Evolutionary conservation across 352 stramenopile species (phyloP).

Genomic region (Thalassiosira pacifica): DNA sequence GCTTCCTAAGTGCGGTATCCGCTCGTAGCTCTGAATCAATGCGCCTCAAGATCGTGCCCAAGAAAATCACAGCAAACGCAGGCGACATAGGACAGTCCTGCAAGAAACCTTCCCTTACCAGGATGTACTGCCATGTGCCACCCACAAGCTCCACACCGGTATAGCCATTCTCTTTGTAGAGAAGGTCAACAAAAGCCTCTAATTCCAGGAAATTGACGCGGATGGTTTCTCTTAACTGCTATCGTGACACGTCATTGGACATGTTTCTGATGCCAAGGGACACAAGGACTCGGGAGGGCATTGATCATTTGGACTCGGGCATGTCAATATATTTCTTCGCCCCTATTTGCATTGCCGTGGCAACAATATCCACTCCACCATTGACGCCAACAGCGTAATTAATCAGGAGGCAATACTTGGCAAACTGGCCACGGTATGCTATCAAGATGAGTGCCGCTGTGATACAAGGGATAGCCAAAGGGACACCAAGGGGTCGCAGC

Average conservation of each 20-base stretch:
- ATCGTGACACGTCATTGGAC: conserved; percentile 48
- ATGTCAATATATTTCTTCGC: conserved; percentile 22
- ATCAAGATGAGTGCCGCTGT: background rate
- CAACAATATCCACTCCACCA: conserved; percentile 12
- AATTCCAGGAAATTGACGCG: background rate
- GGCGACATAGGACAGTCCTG: conserved; percentile 52
- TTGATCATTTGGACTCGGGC: background rate
- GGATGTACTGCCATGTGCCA: conserved; percentile 20
- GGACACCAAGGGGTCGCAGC: conserved; percentile 42
- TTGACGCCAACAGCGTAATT: conserved; percentile 21
- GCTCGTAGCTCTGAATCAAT: conserved; percentile 20
- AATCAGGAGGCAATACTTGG: conserved; percentile 15
- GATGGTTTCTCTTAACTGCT: conserved; percentile 28
- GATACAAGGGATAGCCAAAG: conserved; percentile 31
- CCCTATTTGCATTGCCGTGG: background rate
- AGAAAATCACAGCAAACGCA: background rate
- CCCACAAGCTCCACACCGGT: background rate
- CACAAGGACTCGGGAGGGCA: conserved; percentile 22
- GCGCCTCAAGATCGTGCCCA: conserved; percentile 11
- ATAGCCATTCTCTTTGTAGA: conserved; percentile 14
- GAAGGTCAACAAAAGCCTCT: background rate
- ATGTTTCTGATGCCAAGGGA: conserved; percentile 52
- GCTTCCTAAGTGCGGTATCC: background rate
- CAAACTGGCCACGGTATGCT: background rate
- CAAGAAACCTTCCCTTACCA: conserved; percentile 36